Base-by-base conservation (phyloP, 2,329 filamentous ascomycete genomes). In the Microsporum canis region DNA sequence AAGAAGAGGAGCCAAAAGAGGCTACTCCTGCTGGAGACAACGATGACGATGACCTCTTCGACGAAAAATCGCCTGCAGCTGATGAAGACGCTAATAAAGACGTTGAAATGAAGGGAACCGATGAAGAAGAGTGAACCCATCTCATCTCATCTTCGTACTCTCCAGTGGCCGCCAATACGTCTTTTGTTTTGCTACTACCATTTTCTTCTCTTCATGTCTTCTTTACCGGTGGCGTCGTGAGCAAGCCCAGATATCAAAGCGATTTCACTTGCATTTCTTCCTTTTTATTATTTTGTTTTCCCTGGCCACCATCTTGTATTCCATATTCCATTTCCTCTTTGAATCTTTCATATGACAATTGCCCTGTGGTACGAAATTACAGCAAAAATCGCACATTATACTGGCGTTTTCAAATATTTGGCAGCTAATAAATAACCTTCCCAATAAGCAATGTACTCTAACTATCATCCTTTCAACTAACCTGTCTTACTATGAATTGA, bases 1-100 rank as follows among this genome's bases (percentile, higher is more conserved):
- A 75, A 3, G 73, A 75, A 0, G 72, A 83, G 1, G 79, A 79
- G 39, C 74, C 73, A 23, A 73, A 76, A 29, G 59, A 68, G 23
- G 27, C 41, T 39, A 55, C 57, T 36, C 33, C 57, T 53, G 47
- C 55, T 1, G 34, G 31, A 39, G 68, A 67, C 2, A 68, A 69
- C 17, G 70, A 71, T 10, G 70, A 73, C 27, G 73, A 73, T 49
- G 74, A 73, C 31, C 60, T 76, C 59, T 76, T 76, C 57, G 68
- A 67, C 31, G 72, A 72, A 45, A 68, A 72, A 2, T 63, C 65
- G 55, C 68, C 63, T 8, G 66, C 64, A 39, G 45, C 23, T 10
- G 65, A 68, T 7, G 68, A 68, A 14, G 67, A 68, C 14, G 67
- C 67, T 27, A 66, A 67, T 34, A 65, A 60, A 49, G 69, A 71